A percentile compares a stretch with the other conserved stretches of the same genome.
phyloP scores from a whole-genome alignment of 2,329 filamentous ascomycete species.

The Eurotiales sp. region DNA sequence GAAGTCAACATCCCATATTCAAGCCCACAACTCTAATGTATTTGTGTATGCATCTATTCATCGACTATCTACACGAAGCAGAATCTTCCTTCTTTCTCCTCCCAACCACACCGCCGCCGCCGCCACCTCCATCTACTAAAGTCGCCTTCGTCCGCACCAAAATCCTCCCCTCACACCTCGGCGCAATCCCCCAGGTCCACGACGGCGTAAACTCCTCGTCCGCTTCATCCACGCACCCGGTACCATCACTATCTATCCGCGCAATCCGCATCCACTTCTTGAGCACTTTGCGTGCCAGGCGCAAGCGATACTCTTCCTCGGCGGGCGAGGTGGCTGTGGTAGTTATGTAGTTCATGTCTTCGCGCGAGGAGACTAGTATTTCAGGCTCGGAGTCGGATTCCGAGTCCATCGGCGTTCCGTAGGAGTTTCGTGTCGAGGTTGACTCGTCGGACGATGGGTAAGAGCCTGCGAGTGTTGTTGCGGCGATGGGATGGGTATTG shows the following conservation, averaged over 20 bases:
- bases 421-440: slow-evolving; percentile 2
- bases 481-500: neutral
- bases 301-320: slow-evolving; percentile 54
- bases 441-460: slow-evolving; percentile 9
- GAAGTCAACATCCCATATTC: too few species aligned
- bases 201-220: slow-evolving; percentile 59
- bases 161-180: slow-evolving; percentile 74
- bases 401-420: slow-evolving; percentile 34
- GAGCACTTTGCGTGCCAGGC: slow-evolving; percentile 65
- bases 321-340: slow-evolving; percentile 37
- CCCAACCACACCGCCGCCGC: neutral
- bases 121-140: slow-evolving; percentile 1
- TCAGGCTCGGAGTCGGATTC: slow-evolving; percentile 41
- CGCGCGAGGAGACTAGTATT: slow-evolving; percentile 32
- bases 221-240: slow-evolving; percentile 55
- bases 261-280: slow-evolving; percentile 69
- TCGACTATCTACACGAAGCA: neutral
- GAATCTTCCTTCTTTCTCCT: slow-evolving; percentile 8
- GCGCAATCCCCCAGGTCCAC: slow-evolving; percentile 79
- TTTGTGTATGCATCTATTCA: too few species aligned
- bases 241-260: slow-evolving; percentile 55
- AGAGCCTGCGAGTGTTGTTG: too few species aligned
- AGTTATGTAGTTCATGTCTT: slow-evolving; percentile 36
- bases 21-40: too few species aligned
- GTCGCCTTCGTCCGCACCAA: slow-evolving; percentile 4